These are phyloP conservation scores for Wickerhamomyces hampshirensis DNA, from an alignment of 805 yeast genomes.

Conservation along the genomic window DNA sequence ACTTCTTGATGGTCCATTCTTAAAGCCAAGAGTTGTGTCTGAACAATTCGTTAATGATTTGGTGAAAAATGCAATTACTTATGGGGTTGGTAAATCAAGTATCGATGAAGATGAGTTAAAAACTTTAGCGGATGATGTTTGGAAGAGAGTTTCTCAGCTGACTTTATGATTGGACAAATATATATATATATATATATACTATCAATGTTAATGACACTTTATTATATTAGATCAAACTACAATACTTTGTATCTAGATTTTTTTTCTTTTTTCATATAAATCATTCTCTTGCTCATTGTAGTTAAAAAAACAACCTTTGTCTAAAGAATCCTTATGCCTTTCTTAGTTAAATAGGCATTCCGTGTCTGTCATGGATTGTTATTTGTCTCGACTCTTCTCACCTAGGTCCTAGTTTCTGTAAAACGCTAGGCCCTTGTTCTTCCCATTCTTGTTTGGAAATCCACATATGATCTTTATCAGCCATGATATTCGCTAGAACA, in stretches of 20 bases:
- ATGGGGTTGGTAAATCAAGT: conserved; percentile 51
- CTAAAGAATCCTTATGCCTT: too few relatives aligned
- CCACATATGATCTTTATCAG: conserved; percentile 99
- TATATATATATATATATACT: neutral
- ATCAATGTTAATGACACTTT: too few relatives aligned
- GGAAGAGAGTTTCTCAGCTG: conserved; percentile 36
- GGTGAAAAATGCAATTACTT: conserved; percentile 71
- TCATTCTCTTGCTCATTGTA: too few relatives aligned
- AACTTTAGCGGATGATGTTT: conserved; percentile 50
- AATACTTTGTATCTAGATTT: too few relatives aligned
- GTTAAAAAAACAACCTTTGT: too few relatives aligned
- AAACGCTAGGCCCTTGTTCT: conserved; percentile 85
- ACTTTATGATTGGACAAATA: conserved; percentile 7
- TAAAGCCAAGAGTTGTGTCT: conserved; percentile 71
- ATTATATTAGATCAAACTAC: too few relatives aligned
- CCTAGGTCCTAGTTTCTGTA: conserved; percentile 90
- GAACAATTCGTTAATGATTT: conserved; percentile 62
- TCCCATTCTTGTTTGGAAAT: conserved; percentile 94
- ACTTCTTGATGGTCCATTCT: conserved; percentile 57
- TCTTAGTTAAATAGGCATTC: too few relatives aligned
- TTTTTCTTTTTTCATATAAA: too few relatives aligned
- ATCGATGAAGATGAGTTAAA: conserved; percentile 40
- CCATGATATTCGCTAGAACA: conserved; percentile 95
- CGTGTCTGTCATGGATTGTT: too few relatives aligned
- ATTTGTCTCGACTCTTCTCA: too few relatives aligned